Evolutionary conservation across 75 land plant genomes (phyloP), one percentile per base, ranked within the genome.

Genomic region (Picea glauca): DNA sequence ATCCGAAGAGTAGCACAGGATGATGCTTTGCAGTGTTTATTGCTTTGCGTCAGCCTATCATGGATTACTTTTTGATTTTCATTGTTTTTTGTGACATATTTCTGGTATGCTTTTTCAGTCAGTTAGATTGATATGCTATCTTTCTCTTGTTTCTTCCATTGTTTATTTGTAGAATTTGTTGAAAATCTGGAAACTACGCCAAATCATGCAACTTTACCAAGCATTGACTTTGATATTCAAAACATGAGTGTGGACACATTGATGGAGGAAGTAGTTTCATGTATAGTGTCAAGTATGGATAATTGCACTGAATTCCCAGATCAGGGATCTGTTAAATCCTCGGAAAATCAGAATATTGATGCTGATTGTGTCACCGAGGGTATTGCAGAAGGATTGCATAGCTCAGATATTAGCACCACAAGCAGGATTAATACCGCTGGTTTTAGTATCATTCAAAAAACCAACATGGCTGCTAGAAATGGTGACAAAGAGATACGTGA

Each of bases 221-320:
- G 1, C 50, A 40, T 2, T 68, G 21, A 43, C 8, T 40, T 35
- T 40, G 72, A 68, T 68, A 20, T 40, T 68, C 18, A 35, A 17
- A 68, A 68, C 2, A 68, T 68, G 72, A 68, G 72, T 40, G 72
- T 68, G 43, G 72, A 68, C 20, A 38, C 20, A 18, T 68, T 68
- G 50, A 68, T 40, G 72, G 72, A 38, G 17, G 72, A 68, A 68
- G 72, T 68, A 68, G 72, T 68, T 68, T 68, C 50, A 38, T 15
- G 46, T n/a, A 68, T 68, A 40, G 40, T 68, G 50, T 40, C 46
- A 5, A 68, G 46, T 68, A 68, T 68, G 46, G 46, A 68, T 38
- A 50, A 68, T 68, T 38, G 46, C 72, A 68, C 20, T 20, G 72
- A 40, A 7, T 68, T 23, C 72, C 12, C n/a, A 68, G 20, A 18